Percentiles rank a stretch among this genome's conserved stretches.
phyloP scores from a whole-genome alignment of 305 asterid genomes.

The Salvia sclarea region DNA sequence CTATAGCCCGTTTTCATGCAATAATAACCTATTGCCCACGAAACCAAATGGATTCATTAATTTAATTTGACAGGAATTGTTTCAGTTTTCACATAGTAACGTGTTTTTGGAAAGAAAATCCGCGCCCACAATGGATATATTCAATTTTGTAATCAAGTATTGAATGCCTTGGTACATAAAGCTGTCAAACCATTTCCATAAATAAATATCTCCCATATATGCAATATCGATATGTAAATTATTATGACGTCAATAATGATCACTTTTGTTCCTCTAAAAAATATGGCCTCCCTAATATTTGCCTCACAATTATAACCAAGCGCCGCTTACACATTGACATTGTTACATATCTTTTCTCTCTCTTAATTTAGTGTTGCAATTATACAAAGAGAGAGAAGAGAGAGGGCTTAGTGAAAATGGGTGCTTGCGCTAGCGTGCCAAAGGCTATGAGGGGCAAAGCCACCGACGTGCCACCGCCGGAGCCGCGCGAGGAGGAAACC shows the following conservation, averaged over 20 bases:
- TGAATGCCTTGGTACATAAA: not conserved
- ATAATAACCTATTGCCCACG: too few species aligned
- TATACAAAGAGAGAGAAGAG: not conserved
- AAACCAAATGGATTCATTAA: not conserved
- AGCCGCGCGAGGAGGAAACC: constrained; percentile 47
- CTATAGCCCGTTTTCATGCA: too few species aligned
- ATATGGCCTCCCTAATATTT: not conserved
- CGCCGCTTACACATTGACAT: not conserved
- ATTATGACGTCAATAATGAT: not conserved
- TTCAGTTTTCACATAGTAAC: too few species aligned
- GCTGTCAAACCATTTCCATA: not conserved
- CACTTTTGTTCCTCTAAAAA: not conserved
- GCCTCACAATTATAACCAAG: not conserved
- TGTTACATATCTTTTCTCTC: not conserved
- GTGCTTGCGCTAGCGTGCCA: constrained; percentile 60
- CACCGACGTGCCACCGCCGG: constrained; percentile 43
- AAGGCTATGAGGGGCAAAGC: constrained; percentile 48
- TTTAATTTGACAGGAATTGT: not conserved
- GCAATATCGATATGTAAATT: not conserved
- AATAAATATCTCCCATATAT: not conserved
- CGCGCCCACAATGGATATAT: not conserved
- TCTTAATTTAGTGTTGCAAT: not conserved
- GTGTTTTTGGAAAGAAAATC: not conserved
- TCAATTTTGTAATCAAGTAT: too few species aligned
- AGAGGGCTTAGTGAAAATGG: too few species aligned